Conservation (phyloP, 495 filamentous ascomycete genomes). For the Penicillium manginii region DNA sequence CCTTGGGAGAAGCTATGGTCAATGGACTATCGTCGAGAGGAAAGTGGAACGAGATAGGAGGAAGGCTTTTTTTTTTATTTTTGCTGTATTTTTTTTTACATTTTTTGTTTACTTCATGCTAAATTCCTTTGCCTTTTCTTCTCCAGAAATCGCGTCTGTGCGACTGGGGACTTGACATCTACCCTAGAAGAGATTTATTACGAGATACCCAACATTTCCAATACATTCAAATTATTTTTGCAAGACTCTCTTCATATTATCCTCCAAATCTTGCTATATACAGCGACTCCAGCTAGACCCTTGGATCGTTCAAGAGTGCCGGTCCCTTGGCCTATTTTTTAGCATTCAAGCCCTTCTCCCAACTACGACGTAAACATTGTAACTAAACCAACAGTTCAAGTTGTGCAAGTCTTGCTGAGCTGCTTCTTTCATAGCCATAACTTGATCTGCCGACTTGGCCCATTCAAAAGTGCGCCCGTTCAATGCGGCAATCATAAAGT, state of each 20-base stretch:
- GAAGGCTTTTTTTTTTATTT: constrained; percentile 1
- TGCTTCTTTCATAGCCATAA: no score
- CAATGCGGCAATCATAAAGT: neutral
- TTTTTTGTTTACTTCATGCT: neutral
- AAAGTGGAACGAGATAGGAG: constrained; percentile 31
- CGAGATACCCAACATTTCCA: constrained; percentile 1
- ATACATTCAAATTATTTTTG: neutral
- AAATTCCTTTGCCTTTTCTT: neutral
- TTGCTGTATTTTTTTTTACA: constrained; percentile 5
- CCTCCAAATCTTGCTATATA: neutral
- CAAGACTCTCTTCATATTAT: neutral
- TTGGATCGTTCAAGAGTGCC: no score
- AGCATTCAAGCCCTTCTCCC: no score
- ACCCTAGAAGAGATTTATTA: constrained; percentile 1
- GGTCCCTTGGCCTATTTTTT: no score
- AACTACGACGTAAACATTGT: no score
- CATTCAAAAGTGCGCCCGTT: neutral
- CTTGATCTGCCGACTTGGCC: neutral
- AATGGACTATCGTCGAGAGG: constrained; percentile 54
- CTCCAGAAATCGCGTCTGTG: neutral
- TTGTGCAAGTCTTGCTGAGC: no score
- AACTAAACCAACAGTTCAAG: no score
- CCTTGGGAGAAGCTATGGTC: constrained; percentile 59
- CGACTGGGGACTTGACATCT: neutral
- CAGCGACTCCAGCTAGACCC: no score